phyloP scores from a whole-genome alignment of 2,329 filamentous ascomycete species.

The Arthrinium puccinioides region DNA sequence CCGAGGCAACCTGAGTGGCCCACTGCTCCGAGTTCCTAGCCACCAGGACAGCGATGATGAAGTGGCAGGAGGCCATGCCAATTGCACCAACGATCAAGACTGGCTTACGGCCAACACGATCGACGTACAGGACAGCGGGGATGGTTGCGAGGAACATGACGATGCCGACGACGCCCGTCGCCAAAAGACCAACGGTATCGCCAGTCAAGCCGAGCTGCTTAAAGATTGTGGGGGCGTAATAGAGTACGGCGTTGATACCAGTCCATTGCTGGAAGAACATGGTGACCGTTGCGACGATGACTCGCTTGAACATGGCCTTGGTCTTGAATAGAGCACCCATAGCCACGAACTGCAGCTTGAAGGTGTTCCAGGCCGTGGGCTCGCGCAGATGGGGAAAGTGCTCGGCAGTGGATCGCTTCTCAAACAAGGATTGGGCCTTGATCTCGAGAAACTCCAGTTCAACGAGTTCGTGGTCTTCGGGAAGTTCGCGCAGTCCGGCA shows the following conservation, averaged over 20 bases:
- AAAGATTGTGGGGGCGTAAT: conserved; percentile 68
- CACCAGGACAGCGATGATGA: conserved; percentile 64
- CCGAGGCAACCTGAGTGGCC: conserved; percentile 48
- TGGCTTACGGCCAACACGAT: conserved; percentile 56
- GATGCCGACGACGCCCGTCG: conserved; percentile 65
- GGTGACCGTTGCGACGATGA: conserved; percentile 54
- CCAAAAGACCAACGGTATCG: conserved; percentile 49
- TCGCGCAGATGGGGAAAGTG: conserved; percentile 59
- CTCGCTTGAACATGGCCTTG: conserved; percentile 59
- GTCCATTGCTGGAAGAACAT: conserved; percentile 55
- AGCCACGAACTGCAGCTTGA: conserved; percentile 63
- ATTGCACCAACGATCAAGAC: conserved; percentile 57
- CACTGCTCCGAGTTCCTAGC: conserved; percentile 57
- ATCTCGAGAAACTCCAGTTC: conserved; percentile 77
- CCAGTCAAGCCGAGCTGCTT: conserved; percentile 50
- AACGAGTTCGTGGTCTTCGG: conserved; percentile 58
- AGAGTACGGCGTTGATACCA: conserved; percentile 52
- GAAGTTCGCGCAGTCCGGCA: conserved; percentile 54
- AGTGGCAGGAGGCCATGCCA: conserved; percentile 63
- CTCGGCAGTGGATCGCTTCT: conserved; percentile 62
- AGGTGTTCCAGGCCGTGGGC: conserved; percentile 53
- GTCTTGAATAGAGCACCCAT: conserved; percentile 58
- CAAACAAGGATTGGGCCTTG: conserved; percentile 70
- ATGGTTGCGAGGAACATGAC: conserved; percentile 63
- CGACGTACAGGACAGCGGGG: conserved; percentile 59